Evolutionary conservation across 805 yeast genomes (phyloP).

Genomic region (Martiniozyma abietophila): DNA sequence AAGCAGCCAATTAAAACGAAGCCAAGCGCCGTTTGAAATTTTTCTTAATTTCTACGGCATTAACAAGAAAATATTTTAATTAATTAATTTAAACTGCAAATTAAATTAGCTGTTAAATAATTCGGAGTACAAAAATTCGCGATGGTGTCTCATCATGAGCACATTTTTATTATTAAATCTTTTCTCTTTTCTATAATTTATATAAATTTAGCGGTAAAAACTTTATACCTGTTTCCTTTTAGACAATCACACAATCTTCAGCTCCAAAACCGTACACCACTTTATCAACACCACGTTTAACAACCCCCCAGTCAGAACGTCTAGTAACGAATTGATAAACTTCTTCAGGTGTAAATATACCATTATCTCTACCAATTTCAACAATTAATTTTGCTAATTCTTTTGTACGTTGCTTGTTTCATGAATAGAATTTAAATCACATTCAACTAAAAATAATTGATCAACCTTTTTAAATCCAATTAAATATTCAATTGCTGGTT

Average conservation of each 20-base stretch:
- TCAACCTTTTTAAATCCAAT: constrained; percentile 79
- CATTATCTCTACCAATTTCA: constrained; percentile 78
- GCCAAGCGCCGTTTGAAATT: too few relatives aligned
- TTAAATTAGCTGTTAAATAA: too few relatives aligned
- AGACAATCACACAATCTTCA: constrained; percentile 63
- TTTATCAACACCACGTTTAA: constrained; percentile 76
- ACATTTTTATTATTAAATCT: neutral
- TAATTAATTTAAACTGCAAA: too few relatives aligned
- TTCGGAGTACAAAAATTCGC: neutral
- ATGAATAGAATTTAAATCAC: too few relatives aligned
- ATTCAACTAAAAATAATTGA: constrained; percentile 64
- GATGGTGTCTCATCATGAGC: neutral
- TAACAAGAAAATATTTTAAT: too few relatives aligned
- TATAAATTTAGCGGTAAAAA: too few relatives aligned
- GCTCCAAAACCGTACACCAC: constrained; percentile 89
- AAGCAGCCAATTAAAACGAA: too few relatives aligned
- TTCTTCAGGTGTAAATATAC: constrained; percentile 86
- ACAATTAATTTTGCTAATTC: constrained; percentile 77
- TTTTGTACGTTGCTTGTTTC: too few relatives aligned
- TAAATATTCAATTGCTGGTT: constrained; percentile 65
- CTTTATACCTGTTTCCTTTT: too few relatives aligned
- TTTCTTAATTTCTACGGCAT: too few relatives aligned
- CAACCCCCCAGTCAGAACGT: constrained; percentile 75
- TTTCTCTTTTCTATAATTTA: too few relatives aligned
- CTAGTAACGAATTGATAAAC: constrained; percentile 87